Base-by-base conservation (phyloP, 257 asterid genomes). In the Penstemon newberryi region DNA sequence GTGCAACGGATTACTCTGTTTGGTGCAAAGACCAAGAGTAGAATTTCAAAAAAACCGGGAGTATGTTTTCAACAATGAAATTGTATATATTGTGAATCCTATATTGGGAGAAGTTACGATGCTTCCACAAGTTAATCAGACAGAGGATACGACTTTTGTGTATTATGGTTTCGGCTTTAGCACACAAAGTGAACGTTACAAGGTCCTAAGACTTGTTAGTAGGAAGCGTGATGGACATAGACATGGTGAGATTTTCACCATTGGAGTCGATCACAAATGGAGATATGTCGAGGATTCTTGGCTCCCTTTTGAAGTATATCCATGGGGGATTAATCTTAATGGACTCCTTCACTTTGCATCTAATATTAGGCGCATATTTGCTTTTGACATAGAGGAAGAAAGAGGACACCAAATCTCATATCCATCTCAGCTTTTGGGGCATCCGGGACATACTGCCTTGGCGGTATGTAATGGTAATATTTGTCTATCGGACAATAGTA, bases 1-100 rank as follows among this genome's bases (percentile, higher is more conserved):
- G 3, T 65, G 62, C 63, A 41, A 73, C 41, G 77, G 77, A 7
- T 13, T 73, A 33, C 57, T 58, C 49, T 73, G 77, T 60, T 49
- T 73, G 1, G 67, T 65, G 3, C 57, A 56, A 25, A 56, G 38
- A 40, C 72, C 63, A 0, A 40, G 5, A 3, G 15, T 8, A 4
- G 36, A 60, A 5, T 65, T 47, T n/a, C n/a, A 47, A 6, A 0
- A 0, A 12, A 6, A 40, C 19, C 52, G 44, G 0, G 63, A 43
- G n/a, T 11, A 44, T 64, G 33, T 42, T 19, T 70, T 10, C 54
- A 33, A 53, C n/a, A 33, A 71, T 12, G 70, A 47, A 50, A 47
- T 50, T 33, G 61, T 72, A 7, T 72, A 63, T 9, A n/a, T 72
- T 7, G n/a, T 49, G 47, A 73, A 73, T 43, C 77, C 72, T 2